Base-by-base conservation (phyloP, 345 rosid genomes). In the Combretum micranthum region DNA sequence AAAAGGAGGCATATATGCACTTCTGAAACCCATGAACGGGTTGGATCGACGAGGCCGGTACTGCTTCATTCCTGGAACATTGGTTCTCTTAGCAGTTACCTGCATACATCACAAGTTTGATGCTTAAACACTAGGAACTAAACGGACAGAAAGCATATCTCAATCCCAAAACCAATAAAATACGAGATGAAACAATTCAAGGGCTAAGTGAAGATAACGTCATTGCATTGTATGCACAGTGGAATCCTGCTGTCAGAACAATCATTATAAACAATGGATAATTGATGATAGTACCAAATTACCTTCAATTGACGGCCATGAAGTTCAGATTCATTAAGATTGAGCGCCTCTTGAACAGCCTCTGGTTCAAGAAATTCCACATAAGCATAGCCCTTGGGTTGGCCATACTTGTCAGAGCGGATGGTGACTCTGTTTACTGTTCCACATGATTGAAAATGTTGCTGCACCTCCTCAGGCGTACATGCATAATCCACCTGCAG, bases 381-480 rank as follows among this genome's bases (percentile, higher is more conserved):
- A 67, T 83, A 83, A 16, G 94, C 94, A 74, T 79, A 86, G 22
- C 89, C 89, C 66, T 83, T 86, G 58, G 94, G 89, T 44, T 81
- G 87, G 48, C 94, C 94, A 60, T 44, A 83, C 76, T 77, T 86
- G 66, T 86, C 87, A 9, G 89, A 75, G 17, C 83, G 83, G 59
- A 86, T 81, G 11, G 89, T 86, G 64, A 86, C 68, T 75, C 87
- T 81, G 59, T 83, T 81, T 50, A 86, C 85, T 4, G 89, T 81
- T 49, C 94, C 94, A 64, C 94, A 81, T 4, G 87, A 69, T 62
- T 86, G 83, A 68, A 86, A 86, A 77, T 81, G 87, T 66, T 74
- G 89, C 76, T 86, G 89, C 50, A 86, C 85, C 81, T 86, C 89
- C 78, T 83, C 87, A 56, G 94, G 87, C 11, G 83, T 83, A 65